Evolutionary conservation across 1,139 yeast genomes (phyloP), one percentile per base, ranked within the genome.

Genomic region (Yamadazyma triangularis): DNA sequence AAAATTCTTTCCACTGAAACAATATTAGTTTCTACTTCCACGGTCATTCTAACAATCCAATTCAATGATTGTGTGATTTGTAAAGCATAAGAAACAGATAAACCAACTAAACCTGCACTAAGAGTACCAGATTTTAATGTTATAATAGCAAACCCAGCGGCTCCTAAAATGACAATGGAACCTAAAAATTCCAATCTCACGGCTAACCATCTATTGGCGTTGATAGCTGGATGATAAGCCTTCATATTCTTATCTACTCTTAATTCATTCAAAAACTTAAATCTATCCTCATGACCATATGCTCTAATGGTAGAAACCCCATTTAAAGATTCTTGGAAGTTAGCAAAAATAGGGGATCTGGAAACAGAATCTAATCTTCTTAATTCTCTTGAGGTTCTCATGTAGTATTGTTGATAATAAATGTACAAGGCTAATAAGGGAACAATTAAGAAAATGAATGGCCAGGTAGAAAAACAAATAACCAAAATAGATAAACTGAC

Each of bases 31-130:
- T 91, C 98, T 31, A 91, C 95, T 50, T 89, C 97, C 33, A 89
- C 97, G 0, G 96, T 87, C 97, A 89, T 89, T 61, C 97, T 74
- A 22, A 91, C 96, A 58, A 89, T 87, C 97, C 97, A 89, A 59
- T 89, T 89, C 59, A 91, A 73, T 0, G 95, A 73, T 59, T 89
- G 96, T 0, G 97, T 91, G 39, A 88, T 74, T 58, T 88, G 95
- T 44, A 91, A 70, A 4, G 97, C 91, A 56, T 91, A 91, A 27
- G 95, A 83, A 42, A 91, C 85, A 15, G 96, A 84, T 46, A 91
- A 70, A 69, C 97, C 98, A 51, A 89, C 89, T 53, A 84, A 64
- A 60, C 97, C 97, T 12, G 96, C 88, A 14, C 89, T 76, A 25
- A 88, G 69, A 19, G 65, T 57, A 10, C 95, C 93, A 12, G 73